Base-by-base conservation (phyloP, 495 filamentous ascomycete genomes). In the Extremus antarcticus region DNA sequence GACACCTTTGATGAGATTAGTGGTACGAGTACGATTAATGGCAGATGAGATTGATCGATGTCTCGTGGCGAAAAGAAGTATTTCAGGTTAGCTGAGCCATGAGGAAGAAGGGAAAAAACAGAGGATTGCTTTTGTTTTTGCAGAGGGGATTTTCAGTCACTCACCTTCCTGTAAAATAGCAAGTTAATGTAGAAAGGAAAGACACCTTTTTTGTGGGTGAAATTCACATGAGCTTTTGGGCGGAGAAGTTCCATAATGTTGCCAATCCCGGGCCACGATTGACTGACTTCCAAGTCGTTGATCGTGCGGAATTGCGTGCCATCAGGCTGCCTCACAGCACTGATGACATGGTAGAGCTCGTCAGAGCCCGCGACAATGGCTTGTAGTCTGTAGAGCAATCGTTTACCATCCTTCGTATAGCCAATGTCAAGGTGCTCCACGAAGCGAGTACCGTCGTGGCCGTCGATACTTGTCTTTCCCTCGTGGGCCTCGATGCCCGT, bases 371-470 rank as follows among this genome's bases (percentile, higher is more conserved):
- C 21, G 29, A 51, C 47, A 23, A 56, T 47, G 24, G 15, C 17
- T 17, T 29, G 17, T 24, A 56, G 35, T 45, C 29, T 1, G 22
- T 56, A 56, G 25, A 51, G 20, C n/a, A 19, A 3, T 8, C 11
- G 54, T 3, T 10, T 16, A 1, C 13, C 19, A n/a, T 17, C 19
- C 15, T n/a, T 24, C 13, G 16, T 15, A 22, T 15, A 56, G 13
- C 40, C 25, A 1, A 56, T 47, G 22, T 56, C 38, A 10, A 56
- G 22, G 20, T 17, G 24, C 47, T 50, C 54, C 10, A 19, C 46
- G 32, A 56, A 51, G 24, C 16, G 3, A 15, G 46, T 45, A 21
- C 13, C n/a, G 21, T 50, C 21, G 10, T 11, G 11, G 7, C 50
- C 20, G 25, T 22, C 19, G 19, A 10, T 17, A 10, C n/a, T n/a